A percentile compares a stretch with the other conserved stretches of the same genome.
These are phyloP conservation scores for Mycena polygramma DNA, from an alignment of 768 basidiomycete genomes.

Conservation along the genomic window DNA sequence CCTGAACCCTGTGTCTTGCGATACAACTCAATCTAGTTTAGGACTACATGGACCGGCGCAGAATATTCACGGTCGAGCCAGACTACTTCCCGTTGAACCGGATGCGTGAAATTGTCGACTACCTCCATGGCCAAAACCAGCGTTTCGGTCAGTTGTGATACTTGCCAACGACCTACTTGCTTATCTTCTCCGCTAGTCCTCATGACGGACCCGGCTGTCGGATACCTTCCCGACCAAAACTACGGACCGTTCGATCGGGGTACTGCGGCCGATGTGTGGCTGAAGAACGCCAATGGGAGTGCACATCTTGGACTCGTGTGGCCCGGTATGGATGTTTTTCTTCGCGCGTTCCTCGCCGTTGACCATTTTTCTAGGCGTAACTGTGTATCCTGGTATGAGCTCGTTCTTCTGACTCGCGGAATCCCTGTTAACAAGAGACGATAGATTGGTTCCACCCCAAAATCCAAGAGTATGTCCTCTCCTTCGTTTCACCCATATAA, in stretches of 20 bases:
- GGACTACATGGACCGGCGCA: slow-evolving; percentile 81
- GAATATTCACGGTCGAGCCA: slow-evolving; percentile 78
- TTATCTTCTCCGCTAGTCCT: slow-evolving; percentile 56
- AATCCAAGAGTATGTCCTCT: slow-evolving; percentile 57
- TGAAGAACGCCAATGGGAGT: slow-evolving; percentile 74
- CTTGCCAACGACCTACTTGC: background rate
- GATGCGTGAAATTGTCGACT: slow-evolving; percentile 75
- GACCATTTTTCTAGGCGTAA: slow-evolving; percentile 58
- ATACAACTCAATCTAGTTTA: background rate
- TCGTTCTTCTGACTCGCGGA: background rate
- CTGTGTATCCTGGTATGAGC: slow-evolving; percentile 64
- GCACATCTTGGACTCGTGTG: slow-evolving; percentile 71
- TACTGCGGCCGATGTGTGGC: slow-evolving; percentile 64
- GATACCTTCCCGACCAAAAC: slow-evolving; percentile 58
- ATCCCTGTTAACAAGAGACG: background rate
- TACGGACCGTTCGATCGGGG: slow-evolving; percentile 72
- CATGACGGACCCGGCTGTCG: slow-evolving; percentile 83
- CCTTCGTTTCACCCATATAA: background rate
- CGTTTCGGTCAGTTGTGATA: slow-evolving; percentile 59
- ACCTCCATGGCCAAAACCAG: slow-evolving; percentile 72
- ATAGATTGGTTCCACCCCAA: slow-evolving; percentile 73
- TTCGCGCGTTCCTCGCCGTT: background rate
- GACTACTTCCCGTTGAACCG: slow-evolving; percentile 73
- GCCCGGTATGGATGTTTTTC: slow-evolving; percentile 59
- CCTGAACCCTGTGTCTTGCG: background rate